Evolutionary conservation across 352 stramenopile genomes (phyloP).

Genomic region (Globisporangium perplexum): DNA sequence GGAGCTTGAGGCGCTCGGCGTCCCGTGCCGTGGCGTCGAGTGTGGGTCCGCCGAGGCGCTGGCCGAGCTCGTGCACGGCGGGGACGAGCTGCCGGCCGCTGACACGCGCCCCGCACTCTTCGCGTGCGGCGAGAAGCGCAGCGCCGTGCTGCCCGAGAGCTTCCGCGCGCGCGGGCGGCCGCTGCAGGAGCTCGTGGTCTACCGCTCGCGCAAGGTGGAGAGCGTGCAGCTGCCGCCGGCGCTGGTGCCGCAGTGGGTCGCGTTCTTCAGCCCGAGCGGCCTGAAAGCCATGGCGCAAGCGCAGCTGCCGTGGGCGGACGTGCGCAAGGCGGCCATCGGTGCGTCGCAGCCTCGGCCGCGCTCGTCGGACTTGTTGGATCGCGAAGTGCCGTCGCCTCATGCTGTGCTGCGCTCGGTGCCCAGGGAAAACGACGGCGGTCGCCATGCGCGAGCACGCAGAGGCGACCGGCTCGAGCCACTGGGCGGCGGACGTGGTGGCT

Average conservation of each 20-base stretch:
- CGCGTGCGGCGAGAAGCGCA: slow-evolving; percentile 68
- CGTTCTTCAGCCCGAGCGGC: slow-evolving; percentile 80
- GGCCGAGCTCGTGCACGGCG: slow-evolving; percentile 31
- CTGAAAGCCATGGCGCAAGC: slow-evolving; percentile 48
- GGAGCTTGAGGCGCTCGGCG: slow-evolving; percentile 45
- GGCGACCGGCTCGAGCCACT: slow-evolving; percentile 29
- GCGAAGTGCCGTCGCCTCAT: not conserved
- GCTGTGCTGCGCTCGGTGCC: not conserved
- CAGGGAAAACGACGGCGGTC: slow-evolving; percentile 67
- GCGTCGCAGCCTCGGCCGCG: no score
- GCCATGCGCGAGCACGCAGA: slow-evolving; percentile 42
- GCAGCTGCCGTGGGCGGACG: slow-evolving; percentile 34
- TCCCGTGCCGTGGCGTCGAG: slow-evolving; percentile 57
- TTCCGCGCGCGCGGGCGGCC: slow-evolving; percentile 38
- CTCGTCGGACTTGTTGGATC: not conserved
- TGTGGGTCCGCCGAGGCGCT: slow-evolving; percentile 65
- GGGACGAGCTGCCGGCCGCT: slow-evolving; percentile 27
- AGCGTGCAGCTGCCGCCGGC: slow-evolving; percentile 33
- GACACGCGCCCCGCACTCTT: slow-evolving; percentile 60
- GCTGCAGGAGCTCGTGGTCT: slow-evolving; percentile 64
- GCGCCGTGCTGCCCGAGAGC: slow-evolving; percentile 53
- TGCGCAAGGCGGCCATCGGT: slow-evolving; percentile 79
- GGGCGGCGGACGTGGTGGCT: slow-evolving; percentile 47
- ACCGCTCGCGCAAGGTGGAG: slow-evolving; percentile 45
- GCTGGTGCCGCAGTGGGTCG: slow-evolving; percentile 54